These are phyloP conservation scores for Pilobolus umbonatus DNA, from an alignment of 192 early-diverging fungal genomes.

Conservation along the genomic window DNA sequence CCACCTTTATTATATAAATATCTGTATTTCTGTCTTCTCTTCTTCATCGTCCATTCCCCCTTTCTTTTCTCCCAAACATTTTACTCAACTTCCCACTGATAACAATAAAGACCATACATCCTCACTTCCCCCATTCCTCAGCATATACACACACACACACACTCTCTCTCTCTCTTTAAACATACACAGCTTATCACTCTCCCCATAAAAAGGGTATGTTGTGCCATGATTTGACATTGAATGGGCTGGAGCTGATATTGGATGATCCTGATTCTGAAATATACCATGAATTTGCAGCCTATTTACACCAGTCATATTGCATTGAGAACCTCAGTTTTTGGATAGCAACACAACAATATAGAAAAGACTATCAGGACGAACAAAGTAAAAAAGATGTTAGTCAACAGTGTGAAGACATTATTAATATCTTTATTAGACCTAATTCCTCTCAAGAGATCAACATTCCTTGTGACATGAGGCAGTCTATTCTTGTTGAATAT, in stretches of 20 bases:
- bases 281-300: constrained; percentile 17
- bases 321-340: constrained; percentile 40
- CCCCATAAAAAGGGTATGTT: not conserved
- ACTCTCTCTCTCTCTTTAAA: too few species aligned
- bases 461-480: constrained; percentile 33
- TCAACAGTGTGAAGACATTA: constrained; percentile 9
- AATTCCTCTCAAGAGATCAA: constrained; percentile 32
- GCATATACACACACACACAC: not conserved
- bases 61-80: too few species aligned
- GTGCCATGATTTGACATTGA: not conserved
- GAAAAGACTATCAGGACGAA: not conserved
- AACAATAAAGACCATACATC: too few species aligned
- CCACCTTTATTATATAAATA: too few species aligned
- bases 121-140: not conserved
- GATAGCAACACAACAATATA: constrained; percentile 28
- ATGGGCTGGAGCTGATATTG: constrained; percentile 16
- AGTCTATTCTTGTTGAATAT: constrained; percentile 17
- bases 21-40: constrained; percentile 3
- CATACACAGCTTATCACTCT: not conserved
- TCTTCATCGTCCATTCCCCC: not conserved
- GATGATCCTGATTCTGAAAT: not conserved
- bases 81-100: too few species aligned
- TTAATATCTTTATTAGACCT: constrained; percentile 19
- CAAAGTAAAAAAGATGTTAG: constrained; percentile 1
- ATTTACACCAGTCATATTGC: constrained; percentile 32